These are phyloP conservation scores for Penicillium psychrofluorescens DNA, from an alignment of 495 filamentous ascomycete genomes.

Conservation along the genomic window DNA sequence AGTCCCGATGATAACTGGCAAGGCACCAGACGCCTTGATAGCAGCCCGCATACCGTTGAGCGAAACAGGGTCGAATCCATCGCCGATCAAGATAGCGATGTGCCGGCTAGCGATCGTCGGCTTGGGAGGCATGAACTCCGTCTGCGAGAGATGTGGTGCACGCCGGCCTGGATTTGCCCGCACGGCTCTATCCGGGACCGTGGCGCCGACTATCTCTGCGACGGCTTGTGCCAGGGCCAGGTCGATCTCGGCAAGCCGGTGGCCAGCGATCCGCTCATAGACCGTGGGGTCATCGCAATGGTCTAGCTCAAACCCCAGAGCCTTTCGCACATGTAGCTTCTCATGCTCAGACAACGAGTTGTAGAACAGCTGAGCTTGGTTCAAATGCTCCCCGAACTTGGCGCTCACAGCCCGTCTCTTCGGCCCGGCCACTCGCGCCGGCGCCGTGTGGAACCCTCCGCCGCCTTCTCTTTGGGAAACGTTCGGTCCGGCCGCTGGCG, in stretches of 20 bases:
- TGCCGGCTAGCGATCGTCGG: constrained; percentile 61
- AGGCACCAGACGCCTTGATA: constrained; percentile 4
- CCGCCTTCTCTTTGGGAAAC: constrained; percentile 45
- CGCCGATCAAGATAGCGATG: constrained; percentile 67
- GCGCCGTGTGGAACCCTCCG: constrained; percentile 62
- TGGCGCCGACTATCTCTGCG: constrained; percentile 58
- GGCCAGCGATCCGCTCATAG: constrained; percentile 57
- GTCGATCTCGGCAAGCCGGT: constrained; percentile 68
- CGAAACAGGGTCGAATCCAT: constrained; percentile 59
- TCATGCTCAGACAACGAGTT: constrained; percentile 70
- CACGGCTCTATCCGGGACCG: neutral
- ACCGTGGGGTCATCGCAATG: constrained; percentile 84
- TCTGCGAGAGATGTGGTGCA: constrained; percentile 54
- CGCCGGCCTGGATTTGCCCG: constrained; percentile 53
- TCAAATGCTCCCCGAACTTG: constrained; percentile 79
- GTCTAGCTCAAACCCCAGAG: constrained; percentile 77
- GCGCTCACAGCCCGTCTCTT: constrained; percentile 60
- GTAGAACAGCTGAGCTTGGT: constrained; percentile 60
- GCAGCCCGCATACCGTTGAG: constrained; percentile 45
- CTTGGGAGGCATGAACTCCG: constrained; percentile 47
- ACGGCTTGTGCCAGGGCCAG: constrained; percentile 63
- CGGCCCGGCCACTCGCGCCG: constrained; percentile 44
- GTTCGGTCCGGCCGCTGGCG: constrained; percentile 38
- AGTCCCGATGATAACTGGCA: neutral
- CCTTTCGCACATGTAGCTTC: constrained; percentile 60